These are phyloP conservation scores for Verticillium tricorpus DNA, from an alignment of 2,329 filamentous ascomycete species.

Conservation along the genomic window DNA sequence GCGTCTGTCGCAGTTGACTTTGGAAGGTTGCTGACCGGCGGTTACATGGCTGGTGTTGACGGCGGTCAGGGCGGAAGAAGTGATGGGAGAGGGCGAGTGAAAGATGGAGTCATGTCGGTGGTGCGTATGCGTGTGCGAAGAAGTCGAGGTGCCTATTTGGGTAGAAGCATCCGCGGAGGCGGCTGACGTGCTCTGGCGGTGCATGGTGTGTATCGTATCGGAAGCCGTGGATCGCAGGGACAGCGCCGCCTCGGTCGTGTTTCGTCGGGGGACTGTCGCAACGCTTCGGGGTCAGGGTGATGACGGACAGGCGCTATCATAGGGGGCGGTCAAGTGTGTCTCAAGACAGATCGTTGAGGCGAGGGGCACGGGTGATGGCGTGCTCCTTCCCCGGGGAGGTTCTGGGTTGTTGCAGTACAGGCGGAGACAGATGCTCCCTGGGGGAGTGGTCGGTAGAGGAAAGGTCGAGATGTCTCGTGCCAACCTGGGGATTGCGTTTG, in stretches of 20 bases:
- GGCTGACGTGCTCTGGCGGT: conserved; percentile 1
- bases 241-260: background rate
- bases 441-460: background rate
- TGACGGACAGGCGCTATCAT: background rate
- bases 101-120: conserved; percentile 1
- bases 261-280: background rate
- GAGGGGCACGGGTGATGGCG: conserved; percentile 2
- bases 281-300: background rate
- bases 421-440: background rate
- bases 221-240: background rate
- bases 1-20: conserved; percentile 46
- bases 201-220: background rate
- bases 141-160: background rate
- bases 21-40: conserved; percentile 12
- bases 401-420: background rate
- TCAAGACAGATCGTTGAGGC: background rate
- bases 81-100: background rate
- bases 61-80: background rate
- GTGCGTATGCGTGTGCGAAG: conserved; percentile 7
- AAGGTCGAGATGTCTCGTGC: background rate
- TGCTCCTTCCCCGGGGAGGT: background rate
- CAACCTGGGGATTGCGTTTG: background rate
- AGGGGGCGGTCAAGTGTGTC: background rate
- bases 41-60: conserved; percentile 8
- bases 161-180: background rate